A percentile compares a stretch with the other conserved stretches of the same genome.
phyloP scores from a whole-genome alignment of 1,139 yeast species.

The Candida buenavistaensis region DNA sequence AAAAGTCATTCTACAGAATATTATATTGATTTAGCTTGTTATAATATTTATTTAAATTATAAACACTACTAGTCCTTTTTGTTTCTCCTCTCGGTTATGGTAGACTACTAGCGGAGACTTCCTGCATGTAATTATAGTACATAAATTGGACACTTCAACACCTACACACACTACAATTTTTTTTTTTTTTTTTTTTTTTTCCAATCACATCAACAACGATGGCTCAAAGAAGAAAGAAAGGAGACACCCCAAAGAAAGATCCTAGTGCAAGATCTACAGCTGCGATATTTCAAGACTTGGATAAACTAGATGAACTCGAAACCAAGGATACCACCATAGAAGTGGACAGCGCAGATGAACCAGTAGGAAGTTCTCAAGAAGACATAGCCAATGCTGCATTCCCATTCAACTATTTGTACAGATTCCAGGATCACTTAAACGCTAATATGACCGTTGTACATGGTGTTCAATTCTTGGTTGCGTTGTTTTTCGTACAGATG shows the following conservation, averaged over 20 bases:
- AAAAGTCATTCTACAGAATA: too few relatives aligned
- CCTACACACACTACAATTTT: too few relatives aligned
- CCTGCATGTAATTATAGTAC: too few relatives aligned
- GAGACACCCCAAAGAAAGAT: conserved; percentile 4
- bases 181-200: background rate
- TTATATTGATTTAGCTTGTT: too few relatives aligned
- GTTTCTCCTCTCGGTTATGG: too few relatives aligned
- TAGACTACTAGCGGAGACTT: too few relatives aligned
- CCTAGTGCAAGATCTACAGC: conserved; percentile 21
- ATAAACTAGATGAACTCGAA: conserved; percentile 10
- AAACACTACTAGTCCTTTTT: too few relatives aligned
- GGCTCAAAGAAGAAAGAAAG: conserved; percentile 6
- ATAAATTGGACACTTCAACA: too few relatives aligned
- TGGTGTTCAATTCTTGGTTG: conserved; percentile 34
- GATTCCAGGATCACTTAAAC: conserved; percentile 41
- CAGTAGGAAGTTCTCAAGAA: conserved; percentile 4
- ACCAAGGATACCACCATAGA: conserved; percentile 4
- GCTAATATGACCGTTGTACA: conserved; percentile 31
- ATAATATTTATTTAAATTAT: too few relatives aligned
- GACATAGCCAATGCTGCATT: conserved; percentile 18
- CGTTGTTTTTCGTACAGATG: conserved; percentile 33
- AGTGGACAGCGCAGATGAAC: conserved; percentile 1
- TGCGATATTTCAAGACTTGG: conserved; percentile 19
- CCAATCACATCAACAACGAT: conserved; percentile 3
- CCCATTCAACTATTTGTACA: conserved; percentile 31